Evolutionary conservation across 2,329 filamentous ascomycete species (phyloP), one percentile per base, ranked within the genome.

Genomic region (Decorospora gaudefroyi): DNA sequence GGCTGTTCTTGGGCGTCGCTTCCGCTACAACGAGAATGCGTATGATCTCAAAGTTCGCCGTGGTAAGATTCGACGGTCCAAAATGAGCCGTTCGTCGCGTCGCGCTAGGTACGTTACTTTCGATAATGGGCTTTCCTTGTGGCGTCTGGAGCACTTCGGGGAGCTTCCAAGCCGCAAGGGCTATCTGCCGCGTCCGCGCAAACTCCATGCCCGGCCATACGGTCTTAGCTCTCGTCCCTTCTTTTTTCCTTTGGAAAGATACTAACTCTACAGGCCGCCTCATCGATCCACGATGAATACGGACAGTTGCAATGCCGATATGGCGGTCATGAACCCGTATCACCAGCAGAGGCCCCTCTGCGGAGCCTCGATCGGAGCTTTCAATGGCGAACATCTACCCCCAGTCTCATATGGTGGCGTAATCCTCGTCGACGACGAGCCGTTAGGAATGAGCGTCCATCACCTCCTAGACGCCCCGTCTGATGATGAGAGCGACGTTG

Each of bases 371-470:
- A 96, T 97, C 46, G 92, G 92, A 5, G 91, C 91, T 0, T 96
- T 89, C 77, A 84, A 88, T 36, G 83, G 90, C 53, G 84, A 88
- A 30, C 92, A 96, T 64, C 76, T 96, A 2, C 90, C 91, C 4
- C 90, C 92, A 2, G 92, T 95, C 3, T 95, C 90, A 21, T 90
- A 95, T 56, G 92, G 92, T 9, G 92, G 92, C 6, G 79, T 96
- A 3, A 83, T 97, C 27, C 74, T 93, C 21, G 83, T 97, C 1
- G 90, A 97, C 63, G 84, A 87, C 42, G 84, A 87, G 67, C 83
- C 88, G 0, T 93, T 90, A 61, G 92, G 92, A 9, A 93, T 97
- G 88, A 96, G 90, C 15, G 92, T 97, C 0, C 92, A 97, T 63
- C 92, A 97, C 69, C 92, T 97, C 84, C 81, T 97, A 2, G 92